Base-by-base conservation (phyloP, 371 early-diverging fungal species). In the Coemansia sp. region DNA sequence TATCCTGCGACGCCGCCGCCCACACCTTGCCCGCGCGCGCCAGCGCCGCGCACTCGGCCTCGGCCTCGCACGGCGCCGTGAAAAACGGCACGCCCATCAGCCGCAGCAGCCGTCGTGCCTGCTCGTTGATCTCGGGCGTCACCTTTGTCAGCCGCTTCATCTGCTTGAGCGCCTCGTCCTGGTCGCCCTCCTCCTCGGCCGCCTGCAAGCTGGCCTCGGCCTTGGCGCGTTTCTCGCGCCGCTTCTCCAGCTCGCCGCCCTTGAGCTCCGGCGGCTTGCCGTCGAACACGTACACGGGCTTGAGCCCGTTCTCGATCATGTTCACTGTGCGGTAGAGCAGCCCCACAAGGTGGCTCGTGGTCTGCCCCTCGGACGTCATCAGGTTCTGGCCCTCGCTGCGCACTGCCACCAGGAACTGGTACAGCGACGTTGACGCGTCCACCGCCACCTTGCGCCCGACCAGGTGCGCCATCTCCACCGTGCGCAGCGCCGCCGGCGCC, bases 391-490 rank as follows among this genome's bases (percentile, higher is more conserved):
- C 99, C 63, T 98, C 98, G 63, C 86, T 86, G 51, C 99, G 84
- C 38, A 99, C 98, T 5, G 99, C 99, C 66, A 99, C 94, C 80
- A 99, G 88, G 81, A 99, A 99, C 85, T 99, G 99, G 80, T 99
- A 99, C 52, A 99, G 91, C 61, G 90, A 90, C 92, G 96, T 98
- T 50, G 95, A 96, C 10, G 97, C 99, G 78, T 99, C 99, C 63
- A 98, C 94, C 30, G 99, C 99, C 8, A 99, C 91, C 77, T 95
- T 99, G 61, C 98, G 90, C 0, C 98, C 95, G 78, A 95, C 91
- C 65, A 91, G 98, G 72, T 89, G 91, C 63, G 86, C 87, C 72
- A 99, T 90, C 59, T 94, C 90, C 56, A 90, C 85, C 38, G 85
- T 85, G 65, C 85, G 90, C 59, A 94, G 87, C 5, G 96, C 95